Conservation (phyloP, 345 rosid species). For the Chamaenerion angustifolium region DNA sequence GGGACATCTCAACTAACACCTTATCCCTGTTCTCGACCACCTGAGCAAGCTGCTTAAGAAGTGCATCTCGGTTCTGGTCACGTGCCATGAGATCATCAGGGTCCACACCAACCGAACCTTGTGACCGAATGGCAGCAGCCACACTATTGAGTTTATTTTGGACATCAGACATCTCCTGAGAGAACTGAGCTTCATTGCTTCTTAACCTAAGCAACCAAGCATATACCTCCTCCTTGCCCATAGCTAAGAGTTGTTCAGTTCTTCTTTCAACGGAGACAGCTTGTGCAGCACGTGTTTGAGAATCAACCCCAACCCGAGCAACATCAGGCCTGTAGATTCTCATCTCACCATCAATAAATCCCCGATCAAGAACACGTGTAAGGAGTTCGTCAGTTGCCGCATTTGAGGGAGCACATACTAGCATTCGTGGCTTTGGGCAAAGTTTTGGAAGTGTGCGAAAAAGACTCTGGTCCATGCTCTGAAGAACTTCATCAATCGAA, state of each 20-base stretch:
- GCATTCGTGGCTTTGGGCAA: constrained; percentile 94
- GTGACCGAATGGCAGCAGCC: constrained; percentile 71
- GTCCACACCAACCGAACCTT: constrained; percentile 96
- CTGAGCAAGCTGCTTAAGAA: constrained; percentile 89
- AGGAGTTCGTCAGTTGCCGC: constrained; percentile 99
- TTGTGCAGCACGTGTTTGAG: constrained; percentile 97
- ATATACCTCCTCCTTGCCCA: constrained; percentile 72
- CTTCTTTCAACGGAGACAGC: constrained; percentile 98
- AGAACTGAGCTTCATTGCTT: constrained; percentile 60
- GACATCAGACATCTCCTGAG: constrained; percentile 66
- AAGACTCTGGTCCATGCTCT: constrained; percentile 96
- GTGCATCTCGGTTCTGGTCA: constrained; percentile 75
- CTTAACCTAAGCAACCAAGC: constrained; percentile 78
- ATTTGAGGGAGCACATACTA: constrained; percentile 99
- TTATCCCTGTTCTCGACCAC: constrained; percentile 92
- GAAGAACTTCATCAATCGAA: constrained; percentile 97
- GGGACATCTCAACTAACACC: constrained; percentile 94
- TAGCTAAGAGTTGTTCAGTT: constrained; percentile 74
- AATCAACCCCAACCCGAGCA: constrained; percentile 96
- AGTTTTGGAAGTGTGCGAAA: constrained; percentile 89
- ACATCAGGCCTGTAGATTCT: constrained; percentile 95
- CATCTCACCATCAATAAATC: constrained; percentile 99
- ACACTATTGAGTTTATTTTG: constrained; percentile 65
- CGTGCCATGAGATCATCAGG: constrained; percentile 83
- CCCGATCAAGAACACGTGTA: constrained; percentile 95